Base-by-base conservation (phyloP, 2,329 filamentous ascomycete genomes). In the Fusarium nelsonii region DNA sequence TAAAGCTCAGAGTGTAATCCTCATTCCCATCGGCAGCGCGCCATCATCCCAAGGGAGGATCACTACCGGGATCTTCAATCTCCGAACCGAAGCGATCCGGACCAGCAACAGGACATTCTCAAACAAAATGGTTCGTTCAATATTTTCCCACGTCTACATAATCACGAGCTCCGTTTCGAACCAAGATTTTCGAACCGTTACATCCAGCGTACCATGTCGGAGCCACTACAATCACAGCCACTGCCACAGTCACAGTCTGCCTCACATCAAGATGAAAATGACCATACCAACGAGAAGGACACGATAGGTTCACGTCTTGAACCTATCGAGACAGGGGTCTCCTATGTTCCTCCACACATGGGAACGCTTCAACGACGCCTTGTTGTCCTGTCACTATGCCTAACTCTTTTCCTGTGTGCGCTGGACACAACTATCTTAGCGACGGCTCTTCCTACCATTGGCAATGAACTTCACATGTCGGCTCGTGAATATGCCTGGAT, bases 381-480 rank as follows among this genome's bases (percentile, higher is more conserved):
- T 32, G 66, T 72, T 12, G 70, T 73, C 39, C 45, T 73, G 3
- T 73, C 71, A 1, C 69, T 76, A 6, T 76, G 74, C 20, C 32
- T 76, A 16, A 75, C 73, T 0, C 54, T 74, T 0, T 74, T 76
- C 8, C 68, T 77, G 5, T 56, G 64, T 4, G 73, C 74, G 0
- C 50, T 77, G 0, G 75, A 77, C n/a, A 68, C 71, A 0, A 76
- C 75, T 0, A 75, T 77, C 33, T 58, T 76, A 26, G 59, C 74
- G 0, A 77, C 75, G 0, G 75, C 75, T 4, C 48, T 77, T 8
- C 75, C 75, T 1, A 75, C 74, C 1, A 76, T 77, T 14, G 70
- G 69, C 6, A 58, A 63, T 1, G 63, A 68, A 0, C 66, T 76
- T 0, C 43, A 64, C 9, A 67, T 68, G 8, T 64, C 75, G 4